A percentile compares a stretch with the other conserved stretches of the same genome.
Conservation (phyloP, 2,329 filamentous ascomycete species). For the Tolypocladium cylindrosporum region DNA sequence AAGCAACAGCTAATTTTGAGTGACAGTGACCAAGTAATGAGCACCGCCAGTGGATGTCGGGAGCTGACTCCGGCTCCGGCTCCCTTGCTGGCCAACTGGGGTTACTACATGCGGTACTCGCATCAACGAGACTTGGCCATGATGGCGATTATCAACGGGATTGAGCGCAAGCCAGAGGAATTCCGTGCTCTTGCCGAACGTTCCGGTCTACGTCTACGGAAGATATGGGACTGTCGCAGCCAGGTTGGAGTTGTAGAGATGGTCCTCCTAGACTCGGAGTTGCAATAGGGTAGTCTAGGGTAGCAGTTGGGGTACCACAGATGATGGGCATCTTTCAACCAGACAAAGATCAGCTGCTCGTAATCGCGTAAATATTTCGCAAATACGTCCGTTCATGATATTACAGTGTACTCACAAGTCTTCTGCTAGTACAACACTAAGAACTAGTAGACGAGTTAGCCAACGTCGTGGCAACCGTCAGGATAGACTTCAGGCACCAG, state of each 20-base stretch:
- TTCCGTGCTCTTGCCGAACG: constrained; percentile 15
- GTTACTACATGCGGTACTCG: constrained; percentile 20
- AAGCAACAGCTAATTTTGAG: background rate
- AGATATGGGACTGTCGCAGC: constrained; percentile 21
- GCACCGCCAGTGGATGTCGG: constrained; percentile 17
- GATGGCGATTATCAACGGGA: constrained; percentile 24
- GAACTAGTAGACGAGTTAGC: too few species aligned
- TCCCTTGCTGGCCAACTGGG: constrained; percentile 23
- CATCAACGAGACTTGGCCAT: constrained; percentile 21
- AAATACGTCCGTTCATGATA: too few species aligned
- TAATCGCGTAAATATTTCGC: too few species aligned
- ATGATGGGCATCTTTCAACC: too few species aligned
- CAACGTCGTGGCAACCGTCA: too few species aligned
- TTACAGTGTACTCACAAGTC: too few species aligned
- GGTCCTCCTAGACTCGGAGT: constrained; percentile 6
- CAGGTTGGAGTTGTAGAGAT: constrained; percentile 19
- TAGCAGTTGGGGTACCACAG: too few species aligned
- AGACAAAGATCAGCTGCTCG: too few species aligned
- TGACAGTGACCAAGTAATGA: constrained; percentile 24
- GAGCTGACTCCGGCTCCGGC: constrained; percentile 17
- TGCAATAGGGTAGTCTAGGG: too few species aligned
- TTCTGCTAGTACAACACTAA: too few species aligned
- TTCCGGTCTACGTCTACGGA: constrained; percentile 18
- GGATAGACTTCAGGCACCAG: too few species aligned
- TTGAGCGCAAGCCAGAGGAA: constrained; percentile 22